Base-by-base conservation (phyloP, 805 yeast genomes). In the Candida incommunis region DNA sequence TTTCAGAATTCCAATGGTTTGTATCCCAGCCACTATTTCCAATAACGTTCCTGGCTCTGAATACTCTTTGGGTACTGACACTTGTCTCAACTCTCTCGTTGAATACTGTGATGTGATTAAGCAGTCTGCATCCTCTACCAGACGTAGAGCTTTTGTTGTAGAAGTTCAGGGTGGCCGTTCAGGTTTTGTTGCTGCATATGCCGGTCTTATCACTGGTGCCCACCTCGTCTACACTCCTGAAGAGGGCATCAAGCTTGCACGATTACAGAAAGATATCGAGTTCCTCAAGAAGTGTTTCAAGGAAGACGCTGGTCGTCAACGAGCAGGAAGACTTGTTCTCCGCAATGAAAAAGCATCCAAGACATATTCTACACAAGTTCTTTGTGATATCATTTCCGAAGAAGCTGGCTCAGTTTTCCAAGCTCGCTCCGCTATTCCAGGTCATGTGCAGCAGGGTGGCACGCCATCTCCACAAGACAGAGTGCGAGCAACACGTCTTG, bases 11-110 rank as follows among this genome's bases (percentile, higher is more conserved):
- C 98, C 98, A 50, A 80, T 90, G 84, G 82, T 84, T 37, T 76
- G 85, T 54, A 72, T 92, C 52, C 98, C 98, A 9, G 90, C 97
- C 2, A 92, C 98, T 2, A 85, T 92, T 51, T 87, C 96, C 16
- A 92, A 92, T 68, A 92, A 92, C 56, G 97, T 92, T 43, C 98
- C 99, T n/a, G 99, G 98, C 48, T 82, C 97, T 1, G 96, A 92
- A 65, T 87, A 87, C 64, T 87, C 96, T 0, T 67, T 92, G 47
- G 99, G 99, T 47, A 73, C 87, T 11, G 98, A 92, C 62, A 92
- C 99, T 9, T 94, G 98, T 70, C 69, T 92, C 70, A 92, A 92
- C 65, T 70, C 92, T 7, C 71, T 92, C 56, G 86, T 87, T 50
- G 78, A 82, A 47, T 92, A 92, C 70, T 90, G 97, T 67, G 99